A percentile compares a stretch with the other conserved stretches of the same genome.
phyloP scores from a whole-genome alignment of 495 filamentous ascomycete species.

The Hypoxylon fragiforme region DNA sequence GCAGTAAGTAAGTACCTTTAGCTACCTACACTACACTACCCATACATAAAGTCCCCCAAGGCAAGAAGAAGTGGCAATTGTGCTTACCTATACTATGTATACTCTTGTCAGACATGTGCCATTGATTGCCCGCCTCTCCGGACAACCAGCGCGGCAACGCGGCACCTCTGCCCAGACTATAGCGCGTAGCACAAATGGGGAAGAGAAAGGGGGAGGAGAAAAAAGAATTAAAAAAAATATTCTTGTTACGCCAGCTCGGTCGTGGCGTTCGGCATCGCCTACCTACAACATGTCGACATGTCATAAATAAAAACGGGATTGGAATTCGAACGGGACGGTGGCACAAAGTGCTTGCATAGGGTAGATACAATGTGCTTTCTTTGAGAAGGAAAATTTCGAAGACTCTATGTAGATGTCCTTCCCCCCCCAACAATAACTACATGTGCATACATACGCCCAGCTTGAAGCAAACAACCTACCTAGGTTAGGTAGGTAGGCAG shows the following conservation, averaged over 20 bases:
- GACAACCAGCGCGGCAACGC: background rate
- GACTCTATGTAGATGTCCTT: background rate
- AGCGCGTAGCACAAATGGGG: background rate
- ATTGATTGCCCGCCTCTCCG: background rate
- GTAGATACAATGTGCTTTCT: slow-evolving; percentile 2
- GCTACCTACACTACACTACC: too few relatives aligned
- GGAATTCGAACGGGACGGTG: too few relatives aligned
- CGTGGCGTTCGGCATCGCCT: slow-evolving; percentile 22
- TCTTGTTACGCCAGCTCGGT: background rate
- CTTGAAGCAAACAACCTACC: too few relatives aligned
- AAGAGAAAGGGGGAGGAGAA: background rate
- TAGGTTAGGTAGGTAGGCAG: too few relatives aligned
- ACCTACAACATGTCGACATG: too few relatives aligned
- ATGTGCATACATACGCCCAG: too few relatives aligned
- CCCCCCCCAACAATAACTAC: slow-evolving; percentile 7
- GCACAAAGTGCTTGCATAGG: slow-evolving; percentile 27
- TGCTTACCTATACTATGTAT: too few relatives aligned
- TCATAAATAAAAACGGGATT: too few relatives aligned
- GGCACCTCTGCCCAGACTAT: background rate
- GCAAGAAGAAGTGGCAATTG: too few relatives aligned
- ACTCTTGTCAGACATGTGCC: too few relatives aligned
- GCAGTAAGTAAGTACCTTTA: too few relatives aligned
- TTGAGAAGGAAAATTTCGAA: background rate
- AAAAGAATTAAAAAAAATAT: background rate
- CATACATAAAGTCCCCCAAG: too few relatives aligned